phyloP scores from a whole-genome alignment of 164 flowering plant species.

The Pachysandra terminalis region DNA sequence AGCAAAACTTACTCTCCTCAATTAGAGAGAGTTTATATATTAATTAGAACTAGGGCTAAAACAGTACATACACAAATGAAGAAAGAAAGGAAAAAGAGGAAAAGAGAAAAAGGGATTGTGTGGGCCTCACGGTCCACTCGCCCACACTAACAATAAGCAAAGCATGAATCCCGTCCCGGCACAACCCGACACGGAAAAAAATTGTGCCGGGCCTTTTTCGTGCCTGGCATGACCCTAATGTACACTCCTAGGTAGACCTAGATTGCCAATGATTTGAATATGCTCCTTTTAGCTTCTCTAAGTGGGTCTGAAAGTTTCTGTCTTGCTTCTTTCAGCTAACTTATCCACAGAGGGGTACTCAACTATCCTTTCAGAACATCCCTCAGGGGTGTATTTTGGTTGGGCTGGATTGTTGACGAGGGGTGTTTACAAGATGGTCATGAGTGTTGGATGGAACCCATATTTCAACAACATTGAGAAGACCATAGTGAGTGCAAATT shows the following conservation, averaged over 20 bases:
- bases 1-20: too few species aligned
- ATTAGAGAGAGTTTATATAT: too few species aligned
- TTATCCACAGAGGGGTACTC: slow-evolving; percentile 62
- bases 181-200: too few species aligned
- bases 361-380: slow-evolving; percentile 52
- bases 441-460: slow-evolving; percentile 98
- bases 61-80: too few species aligned
- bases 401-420: slow-evolving; percentile 88
- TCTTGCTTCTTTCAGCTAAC: slow-evolving; percentile 57
- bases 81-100: too few species aligned
- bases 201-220: too few species aligned
- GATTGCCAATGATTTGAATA: neutral
- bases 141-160: too few species aligned
- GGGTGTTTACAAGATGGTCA: slow-evolving; percentile 91
- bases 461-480: slow-evolving; percentile 85
- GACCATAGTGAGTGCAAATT: slow-evolving; percentile 68
- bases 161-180: too few species aligned
- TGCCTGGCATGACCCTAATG: too few species aligned
- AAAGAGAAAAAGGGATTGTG: too few species aligned
- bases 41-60: too few species aligned
- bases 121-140: too few species aligned
- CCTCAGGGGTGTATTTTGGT: slow-evolving; percentile 93
- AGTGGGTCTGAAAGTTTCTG: neutral
- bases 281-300: neutral
- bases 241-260: neutral